Base-by-base conservation (phyloP, 225 moss, liverwort and hornwort genomes). In the Physcomitrium patens region DNA sequence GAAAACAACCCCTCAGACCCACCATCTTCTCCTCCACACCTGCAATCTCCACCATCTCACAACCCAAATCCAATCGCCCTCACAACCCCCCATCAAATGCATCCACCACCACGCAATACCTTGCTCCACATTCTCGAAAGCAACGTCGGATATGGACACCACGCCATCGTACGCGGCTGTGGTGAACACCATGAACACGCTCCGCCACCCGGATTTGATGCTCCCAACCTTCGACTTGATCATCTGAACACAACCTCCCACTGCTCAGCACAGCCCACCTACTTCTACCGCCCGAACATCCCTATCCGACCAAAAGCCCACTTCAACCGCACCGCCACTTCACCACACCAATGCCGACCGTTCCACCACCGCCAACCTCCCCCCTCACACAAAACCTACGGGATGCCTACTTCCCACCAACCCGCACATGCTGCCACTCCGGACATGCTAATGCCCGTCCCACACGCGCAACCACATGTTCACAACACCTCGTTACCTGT, bases 61-160 rank as follows among this genome's bases (percentile, higher is more conserved):
- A 37, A 37, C 2, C 31, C 31, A 37, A 37, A 37, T 7, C 31
- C 31, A 37, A 37, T 37, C 31, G 0, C 31, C 31, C 7, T 37
- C 31, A 37, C 31, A 37, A 37, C 4, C 31, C 31, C 31, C 31
- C 31, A 37, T 37, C 31, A 37, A 37, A 37, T 37, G 31, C 31
- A 37, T 37, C 2, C 31, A 37, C 31, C 31, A 37, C 31, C 0
- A 37, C 4, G 31, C 31, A 37, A 1, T 71, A 94, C 96, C 96
- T 91, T 99, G 95, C 80, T 99, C 99, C 63, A 99, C 95, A 72
- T 95, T 99, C 82, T 95, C 99, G 73, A 95, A 99, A 45, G 99
- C 99, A 77, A 95, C 90, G 60, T 99, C 99, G 1, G 99, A 93
- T 83, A 99, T 99, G 12, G 91, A 88, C 60, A 86, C 92, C 42